Base-by-base conservation (phyloP, 2,329 filamentous ascomycete genomes). In the Colletotrichum scovillei region DNA sequence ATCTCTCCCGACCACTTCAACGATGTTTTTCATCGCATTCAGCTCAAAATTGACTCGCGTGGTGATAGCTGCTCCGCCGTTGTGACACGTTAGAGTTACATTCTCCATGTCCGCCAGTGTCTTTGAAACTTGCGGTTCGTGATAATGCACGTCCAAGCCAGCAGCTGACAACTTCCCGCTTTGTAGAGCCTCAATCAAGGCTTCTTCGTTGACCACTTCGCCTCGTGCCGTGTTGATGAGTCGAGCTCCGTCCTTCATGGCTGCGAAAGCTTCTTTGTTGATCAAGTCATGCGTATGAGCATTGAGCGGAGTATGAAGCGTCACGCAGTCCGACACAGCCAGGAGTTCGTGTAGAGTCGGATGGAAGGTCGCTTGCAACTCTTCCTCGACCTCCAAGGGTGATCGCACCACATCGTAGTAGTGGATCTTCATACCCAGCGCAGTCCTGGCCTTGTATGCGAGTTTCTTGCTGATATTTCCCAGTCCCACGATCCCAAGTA, bases 151-250 rank as follows among this genome's bases (percentile, higher is more conserved):
- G 76, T 90, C 89, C 14, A 90, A 76, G 0, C 86, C 88, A 0
- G 86, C 88, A 2, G 84, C 84, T 0, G 79, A 79, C 1, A 90
- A 53, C 6, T 82, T 82, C 0, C 87, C 87, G 5, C 78, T 81
- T 66, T 87, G 83, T 52, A 90, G 75, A 0, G 86, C 88, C 6
- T 77, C 76, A 1, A 87, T 79, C 30, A 90, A 76, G 4, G 85
- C 87, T 1, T 83, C 82, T 73, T 90, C 88, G 69, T 90, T 86
- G 0, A 90, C 81, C 1, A 90, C 77, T 60, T 84, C 84, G 0
- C 88, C 89, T 1, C 88, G 79, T 0, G 88, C 87, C 4, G 88
- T 88, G 74, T 90, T 90, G 2, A 90, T 81, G 1, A 90, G 78
- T 0, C 86, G 78, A 1, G 84, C 80, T 0, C 88, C 88, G 0